Evolutionary conservation across 169 alveolate genomes (phyloP), one percentile per base, ranked within the genome.

Genomic region (Eimeria tenella): DNA sequence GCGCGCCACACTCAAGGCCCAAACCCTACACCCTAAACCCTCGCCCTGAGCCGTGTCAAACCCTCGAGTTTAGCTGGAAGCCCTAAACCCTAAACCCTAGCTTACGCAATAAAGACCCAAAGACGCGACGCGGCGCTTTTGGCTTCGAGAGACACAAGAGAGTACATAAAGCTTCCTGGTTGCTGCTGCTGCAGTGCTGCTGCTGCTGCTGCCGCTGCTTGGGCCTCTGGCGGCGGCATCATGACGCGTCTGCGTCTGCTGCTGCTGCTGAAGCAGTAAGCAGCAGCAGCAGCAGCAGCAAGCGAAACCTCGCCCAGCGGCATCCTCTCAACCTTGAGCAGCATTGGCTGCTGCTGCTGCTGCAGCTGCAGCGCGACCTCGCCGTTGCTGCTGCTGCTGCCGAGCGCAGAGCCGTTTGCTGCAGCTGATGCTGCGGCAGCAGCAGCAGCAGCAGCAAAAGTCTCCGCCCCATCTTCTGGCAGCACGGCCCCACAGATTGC

Each of bases 261-360:
- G 70, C 88, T 79, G 88, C 88, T 79, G 71, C 88, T 53, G 70
- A 79, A 79, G 88, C 71, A 79, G 19, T 25, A 79, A 7, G 88
- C 88, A n/a, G 88, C 88, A 53, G 88, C 88, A 25, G 88, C 88
- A 79, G 88, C 88, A 52, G 88, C 88, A 55, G 88, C 70, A 50
- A 79, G 88, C 4, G 88, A 53, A 25, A 79, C 88, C 68, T 79
- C 71, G 11, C 25, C 19, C 55, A 79, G 70, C 3, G 49, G 71
- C 70, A 79, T 15, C 19, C 88, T 50, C 49, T 79, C 88, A 6
- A 53, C 11, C 70, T 55, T 79, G 7, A 79, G 88, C 19, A 55
- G 4, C 71, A 79, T 9, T 8, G 83, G 83, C 83, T 73, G 83
- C 77, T 68, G 84, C 25, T 25, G 55, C 84, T 9, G 84, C 21